Percentiles rank a stretch among this genome's conserved stretches.
These are phyloP conservation scores for Microstroma glucosiphilum DNA, from an alignment of 1,284 basidiomycete genomes.

Conservation along the genomic window DNA sequence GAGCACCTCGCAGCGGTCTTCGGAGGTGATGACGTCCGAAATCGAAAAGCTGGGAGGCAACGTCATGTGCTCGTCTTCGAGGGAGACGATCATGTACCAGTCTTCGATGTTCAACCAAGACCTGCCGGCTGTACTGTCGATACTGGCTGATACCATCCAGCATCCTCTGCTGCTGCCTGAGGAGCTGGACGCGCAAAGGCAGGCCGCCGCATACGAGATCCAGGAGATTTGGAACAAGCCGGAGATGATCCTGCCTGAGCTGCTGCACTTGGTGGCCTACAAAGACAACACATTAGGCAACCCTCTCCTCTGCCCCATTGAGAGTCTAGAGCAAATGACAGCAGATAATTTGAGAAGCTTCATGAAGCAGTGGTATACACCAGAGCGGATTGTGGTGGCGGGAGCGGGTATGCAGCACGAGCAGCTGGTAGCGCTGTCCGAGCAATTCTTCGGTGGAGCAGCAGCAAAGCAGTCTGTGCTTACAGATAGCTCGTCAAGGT, in stretches of 20 bases:
- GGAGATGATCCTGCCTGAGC: constrained; percentile 89
- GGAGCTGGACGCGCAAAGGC: constrained; percentile 76
- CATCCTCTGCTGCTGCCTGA: constrained; percentile 70
- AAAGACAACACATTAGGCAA: constrained; percentile 74
- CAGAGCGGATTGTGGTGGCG: constrained; percentile 88
- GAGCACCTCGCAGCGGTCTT: constrained; percentile 55
- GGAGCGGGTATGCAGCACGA: constrained; percentile 87
- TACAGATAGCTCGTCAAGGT: background rate
- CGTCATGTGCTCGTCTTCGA: constrained; percentile 80
- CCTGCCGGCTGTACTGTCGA: constrained; percentile 71
- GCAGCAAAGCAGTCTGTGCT: constrained; percentile 14
- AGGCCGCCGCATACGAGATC: constrained; percentile 87
- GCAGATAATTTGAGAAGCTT: constrained; percentile 63
- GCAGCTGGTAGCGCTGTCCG: constrained; percentile 73
- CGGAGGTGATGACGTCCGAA: constrained; percentile 70
- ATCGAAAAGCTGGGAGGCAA: constrained; percentile 86
- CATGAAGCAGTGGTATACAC: constrained; percentile 78
- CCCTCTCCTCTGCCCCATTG: constrained; percentile 78
- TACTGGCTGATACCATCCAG: constrained; percentile 85
- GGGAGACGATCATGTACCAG: constrained; percentile 97
- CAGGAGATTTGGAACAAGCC: constrained; percentile 82
- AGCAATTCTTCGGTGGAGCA: constrained; percentile 72
- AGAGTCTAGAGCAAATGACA: constrained; percentile 69
- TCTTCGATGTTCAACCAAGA: constrained; percentile 85
- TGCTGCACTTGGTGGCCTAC: constrained; percentile 82